Percentiles rank a stretch among this genome's conserved stretches.
Conservation (phyloP, 805 yeast genomes). For the Zygoascus flipseniorum region DNA sequence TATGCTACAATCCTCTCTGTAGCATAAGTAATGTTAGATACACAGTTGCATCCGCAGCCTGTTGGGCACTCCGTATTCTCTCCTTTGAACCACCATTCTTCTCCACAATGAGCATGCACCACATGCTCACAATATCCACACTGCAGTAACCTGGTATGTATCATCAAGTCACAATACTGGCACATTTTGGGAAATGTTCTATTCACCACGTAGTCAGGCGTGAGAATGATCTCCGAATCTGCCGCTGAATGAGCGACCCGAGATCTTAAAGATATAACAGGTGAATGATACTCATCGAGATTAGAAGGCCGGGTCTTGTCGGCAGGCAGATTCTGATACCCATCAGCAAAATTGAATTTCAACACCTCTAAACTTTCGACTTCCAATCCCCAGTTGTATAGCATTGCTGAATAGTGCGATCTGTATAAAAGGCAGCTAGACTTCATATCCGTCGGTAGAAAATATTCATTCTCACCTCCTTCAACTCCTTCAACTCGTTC, state of each 20-base stretch:
- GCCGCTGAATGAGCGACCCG: not conserved
- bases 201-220: conserved; percentile 6
- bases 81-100: conserved; percentile 65
- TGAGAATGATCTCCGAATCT: conserved; percentile 12
- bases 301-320: conserved; percentile 5
- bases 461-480: not conserved
- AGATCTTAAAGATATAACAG: conserved; percentile 11
- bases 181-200: conserved; percentile 38
- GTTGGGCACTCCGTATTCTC: conserved; percentile 56
- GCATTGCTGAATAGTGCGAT: conserved; percentile 65
- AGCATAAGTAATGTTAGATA: conserved; percentile 23
- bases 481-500: conserved; percentile 20
- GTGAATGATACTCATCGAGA: conserved; percentile 20
- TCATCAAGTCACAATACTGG: conserved; percentile 54
- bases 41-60: conserved; percentile 79
- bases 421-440: conserved; percentile 39
- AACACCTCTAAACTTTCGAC: conserved; percentile 70
- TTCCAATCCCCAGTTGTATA: conserved; percentile 78
- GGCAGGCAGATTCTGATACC: not conserved
- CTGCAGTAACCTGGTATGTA: conserved; percentile 50
- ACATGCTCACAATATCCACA: conserved; percentile 76
- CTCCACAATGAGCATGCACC: conserved; percentile 70
- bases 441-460: conserved; percentile 35
- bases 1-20: not conserved
- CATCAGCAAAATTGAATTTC: conserved; percentile 47